A percentile compares a stretch with the other conserved stretches of the same genome.
Conservation (phyloP, 257 asterid genomes). For the Scutellaria baicalensis region DNA sequence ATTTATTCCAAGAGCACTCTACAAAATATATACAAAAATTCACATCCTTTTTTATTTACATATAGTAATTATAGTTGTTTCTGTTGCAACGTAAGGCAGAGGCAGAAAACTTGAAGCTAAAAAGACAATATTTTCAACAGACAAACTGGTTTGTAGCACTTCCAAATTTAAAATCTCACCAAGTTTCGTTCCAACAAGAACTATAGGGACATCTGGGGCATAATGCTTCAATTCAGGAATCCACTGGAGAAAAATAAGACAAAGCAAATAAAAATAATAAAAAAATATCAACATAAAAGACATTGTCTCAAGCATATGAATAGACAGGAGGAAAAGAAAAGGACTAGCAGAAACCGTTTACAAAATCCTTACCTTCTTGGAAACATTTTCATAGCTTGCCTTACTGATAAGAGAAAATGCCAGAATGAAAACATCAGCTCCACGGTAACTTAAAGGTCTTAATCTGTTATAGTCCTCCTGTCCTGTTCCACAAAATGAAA, state of each 20-base stretch:
- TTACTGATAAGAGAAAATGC: slow-evolving; percentile 75
- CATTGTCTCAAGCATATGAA: background rate
- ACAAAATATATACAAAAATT: background rate
- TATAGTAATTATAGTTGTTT: background rate
- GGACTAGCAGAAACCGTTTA: background rate
- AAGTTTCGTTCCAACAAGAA: slow-evolving; percentile 76
- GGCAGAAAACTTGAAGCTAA: slow-evolving; percentile 4
- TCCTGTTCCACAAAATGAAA: slow-evolving; percentile 34
- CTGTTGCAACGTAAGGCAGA: background rate
- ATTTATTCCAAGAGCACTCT: background rate
- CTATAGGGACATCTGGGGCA: slow-evolving; percentile 77
- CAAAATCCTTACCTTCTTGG: slow-evolving; percentile 49
- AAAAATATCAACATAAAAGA: background rate
- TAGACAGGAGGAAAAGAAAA: background rate
- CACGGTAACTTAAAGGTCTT: slow-evolving; percentile 78
- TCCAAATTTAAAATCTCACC: slow-evolving; percentile 34
- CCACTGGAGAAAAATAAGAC: slow-evolving; percentile 40
- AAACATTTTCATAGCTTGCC: slow-evolving; percentile 74
- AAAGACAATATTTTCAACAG: background rate
- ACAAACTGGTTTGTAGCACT: slow-evolving; percentile 1
- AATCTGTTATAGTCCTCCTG: slow-evolving; percentile 74
- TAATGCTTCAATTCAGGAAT: slow-evolving; percentile 77
- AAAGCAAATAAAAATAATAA: background rate
- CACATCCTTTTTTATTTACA: background rate
- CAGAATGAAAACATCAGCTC: slow-evolving; percentile 74